Evolutionary conservation across 495 filamentous ascomycete genomes (phyloP), one percentile per base, ranked within the genome.

Genomic region (Aspergillus asperescens): DNA sequence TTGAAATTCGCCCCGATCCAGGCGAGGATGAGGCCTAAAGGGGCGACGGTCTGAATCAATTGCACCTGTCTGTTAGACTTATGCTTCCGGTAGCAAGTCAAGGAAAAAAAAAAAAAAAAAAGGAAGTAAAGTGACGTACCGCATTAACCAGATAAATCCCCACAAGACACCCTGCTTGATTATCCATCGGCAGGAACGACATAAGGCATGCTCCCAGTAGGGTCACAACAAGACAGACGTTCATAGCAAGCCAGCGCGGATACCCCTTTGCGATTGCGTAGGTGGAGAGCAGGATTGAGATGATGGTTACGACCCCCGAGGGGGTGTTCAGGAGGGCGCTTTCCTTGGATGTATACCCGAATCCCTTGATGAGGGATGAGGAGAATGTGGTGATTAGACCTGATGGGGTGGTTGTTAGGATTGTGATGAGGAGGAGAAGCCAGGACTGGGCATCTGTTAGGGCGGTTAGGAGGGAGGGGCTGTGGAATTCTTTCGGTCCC

Each of bases 101-200:
- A n/a, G n/a, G n/a, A n/a, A n/a, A n/a, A n/a, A n/a, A n/a, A n/a
- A n/a, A n/a, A n/a, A n/a, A n/a, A n/a, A n/a, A n/a, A n/a, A n/a
- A n/a, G n/a, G n/a, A n/a, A n/a, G n/a, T n/a, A n/a, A n/a, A n/a
- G n/a, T n/a, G n/a, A 54, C 54, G 18, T 57, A 73, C 67, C 18
- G 73, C 65, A 55, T 85, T 84, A 39, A 81, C 72, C 23, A 86
- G 67, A 56, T 84, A 86, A 51, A 85, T 82, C 13, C 83, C 83
- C 2, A 73, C 77, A n/a, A 87, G 68, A 38, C 75, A 70, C 7
- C 78, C 81, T 0, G 63, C 64, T 20, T 65, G 65, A 41, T 70
- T 76, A 0, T 60, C 53, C 0, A 76, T 68, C 0, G 77, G 69
- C 9, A 68, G 46, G 57, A 85, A 85, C 3, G 77, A 79, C 78